Evolutionary conservation across 306 rosid species (phyloP).

Genomic region (Purshia tridentata): DNA sequence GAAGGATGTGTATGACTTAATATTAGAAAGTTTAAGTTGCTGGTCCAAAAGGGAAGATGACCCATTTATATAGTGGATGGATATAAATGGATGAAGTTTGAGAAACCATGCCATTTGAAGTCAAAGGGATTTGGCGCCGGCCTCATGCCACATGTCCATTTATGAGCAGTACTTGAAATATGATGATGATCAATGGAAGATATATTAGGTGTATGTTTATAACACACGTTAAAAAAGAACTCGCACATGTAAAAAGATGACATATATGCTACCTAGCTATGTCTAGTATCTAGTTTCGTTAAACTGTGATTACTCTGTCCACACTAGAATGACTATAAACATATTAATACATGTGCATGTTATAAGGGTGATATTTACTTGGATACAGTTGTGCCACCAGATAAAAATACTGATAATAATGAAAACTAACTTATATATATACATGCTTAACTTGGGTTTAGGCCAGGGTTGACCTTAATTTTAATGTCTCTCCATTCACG

Average conservation of each 20-base stretch:
- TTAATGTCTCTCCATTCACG: not conserved
- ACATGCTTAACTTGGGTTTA: not conserved
- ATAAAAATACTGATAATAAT: not conserved
- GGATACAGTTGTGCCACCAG: constrained; percentile 14
- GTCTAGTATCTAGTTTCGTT: not conserved
- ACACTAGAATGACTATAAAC: too few relatives aligned
- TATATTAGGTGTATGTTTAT: not conserved
- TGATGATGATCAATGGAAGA: not conserved
- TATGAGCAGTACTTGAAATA: constrained; percentile 12
- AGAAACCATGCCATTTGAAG: constrained; percentile 32
- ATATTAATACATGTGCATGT: too few relatives aligned
- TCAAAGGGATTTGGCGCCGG: constrained; percentile 91
- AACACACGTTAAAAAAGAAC: not conserved
- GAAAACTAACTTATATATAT: too few relatives aligned
- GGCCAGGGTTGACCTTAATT: constrained; percentile 42
- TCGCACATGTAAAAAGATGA: not conserved
- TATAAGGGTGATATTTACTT: not conserved
- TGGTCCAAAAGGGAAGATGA: constrained; percentile 19
- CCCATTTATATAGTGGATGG: constrained; percentile 36
- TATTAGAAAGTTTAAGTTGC: constrained; percentile 26
- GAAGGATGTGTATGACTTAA: not conserved
- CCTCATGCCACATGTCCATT: constrained; percentile 50
- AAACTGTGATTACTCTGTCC: too few relatives aligned
- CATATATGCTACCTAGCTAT: too few relatives aligned
- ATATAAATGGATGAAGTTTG: constrained; percentile 24